Evolutionary conservation across 371 early-diverging fungal genomes (phyloP), one percentile per base, ranked within the genome.

Genomic region (Dichotomocladium elegans): DNA sequence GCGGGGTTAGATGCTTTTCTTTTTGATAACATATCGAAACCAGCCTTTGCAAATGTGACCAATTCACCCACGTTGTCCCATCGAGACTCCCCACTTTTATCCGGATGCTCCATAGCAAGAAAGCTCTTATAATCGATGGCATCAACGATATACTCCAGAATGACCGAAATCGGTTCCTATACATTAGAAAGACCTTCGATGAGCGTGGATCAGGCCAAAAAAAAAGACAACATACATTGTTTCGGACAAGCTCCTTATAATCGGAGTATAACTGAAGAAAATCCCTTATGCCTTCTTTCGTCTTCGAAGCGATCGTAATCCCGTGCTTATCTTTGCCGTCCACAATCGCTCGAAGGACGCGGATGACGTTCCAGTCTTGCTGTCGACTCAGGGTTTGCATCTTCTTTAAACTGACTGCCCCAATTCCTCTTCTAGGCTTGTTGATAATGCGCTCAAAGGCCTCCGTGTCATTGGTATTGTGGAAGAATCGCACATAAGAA

Each of bases 361-460:
- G 10, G 17, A 62, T 45, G 26, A 52, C 41, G 9, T 53, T 45
- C 44, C 31, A 34, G 1, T 33, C 25, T 0, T 46, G 34, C 9
- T 34, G 28, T 0, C 51, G 48, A n/a, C 53, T 60, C 8, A 58
- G 24, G 0, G 17, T 45, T 14, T 41, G 43, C 12, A 85, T 68
- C 31, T 57, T 58, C 2, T 49, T 28, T 14, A 72, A 12, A 0
- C 61, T 58, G 1, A 53, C 75, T 12, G 70, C 70, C 1, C 85
- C 85, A 25, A 86, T 45, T 14, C 74, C 70, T 41, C 71, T 57
- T 24, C 62, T 74, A 0, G 81, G 70, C 19, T 69, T 72, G 27
- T 74, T 70, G 46, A 86, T 52, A 30, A 76, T 67, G 6, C 67
- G 65, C 10, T 53, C 63, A 6, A 78, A 66, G 1, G 81, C 76